Evolutionary conservation across 768 basidiomycete species (phyloP), one percentile per base, ranked within the genome.

Genomic region (Dacryopinax primogenitus): DNA sequence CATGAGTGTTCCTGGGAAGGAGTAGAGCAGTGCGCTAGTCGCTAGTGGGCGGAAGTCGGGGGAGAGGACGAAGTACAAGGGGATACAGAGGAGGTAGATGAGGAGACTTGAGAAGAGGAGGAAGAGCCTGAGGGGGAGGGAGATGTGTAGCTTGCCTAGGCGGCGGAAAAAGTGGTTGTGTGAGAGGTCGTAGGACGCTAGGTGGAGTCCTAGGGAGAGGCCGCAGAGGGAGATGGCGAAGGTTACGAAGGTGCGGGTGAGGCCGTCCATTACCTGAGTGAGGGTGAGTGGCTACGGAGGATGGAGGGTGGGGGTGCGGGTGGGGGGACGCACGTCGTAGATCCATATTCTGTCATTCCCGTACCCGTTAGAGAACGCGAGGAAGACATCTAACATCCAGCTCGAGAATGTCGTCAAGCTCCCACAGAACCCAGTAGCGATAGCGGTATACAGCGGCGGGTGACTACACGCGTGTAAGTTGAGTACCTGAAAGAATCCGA

Each of bases 401-500:
- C 86, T 83, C 16, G 94, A 96, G 78, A 98, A 98, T 1, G 93
- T 97, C 11, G 96, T 99, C 70, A 98, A 75, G 1, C 92, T 95
- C 1, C 95, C 96, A 72, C 96, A 98, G 74, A 97, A 92, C 15
- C 92, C 92, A 67, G 93, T 96, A 0, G 92, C 90, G 13, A 92
- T 72, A 23, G 89, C 90, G 1, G 87, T 90, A 74, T 93, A 95
- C 16, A 96, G 71, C 2, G 93, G 93, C 0, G 84, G 86, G 76
- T 94, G 93, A 68, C 92, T 96, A 70, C 16, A 33, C 6, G n/a
- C 39, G 30, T 21, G 6, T 47, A 45, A 62, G 28, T 28, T 32
- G 44, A 32, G 67, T 66, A 41, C 11, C 58, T 67, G 33, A 63
- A 47, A 32, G 65, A 45, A 18, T 34, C 66, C 9, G 35, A 41